phyloP scores from a whole-genome alignment of 2,329 filamentous ascomycete genomes.

The Fusarium torreyae region DNA sequence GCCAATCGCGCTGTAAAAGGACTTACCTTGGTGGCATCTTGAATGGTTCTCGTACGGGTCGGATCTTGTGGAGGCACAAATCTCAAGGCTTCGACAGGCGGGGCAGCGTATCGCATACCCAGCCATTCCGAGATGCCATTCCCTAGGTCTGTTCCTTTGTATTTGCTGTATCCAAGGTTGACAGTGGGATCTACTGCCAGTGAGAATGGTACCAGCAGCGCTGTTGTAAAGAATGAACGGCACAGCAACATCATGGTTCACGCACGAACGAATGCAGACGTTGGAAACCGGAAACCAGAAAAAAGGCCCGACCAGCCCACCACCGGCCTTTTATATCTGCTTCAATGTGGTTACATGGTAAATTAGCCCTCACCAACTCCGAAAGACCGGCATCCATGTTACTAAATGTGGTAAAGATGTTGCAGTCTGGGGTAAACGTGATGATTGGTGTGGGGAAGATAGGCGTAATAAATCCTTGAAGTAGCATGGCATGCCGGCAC shows the following conservation, averaged over 20 bases:
- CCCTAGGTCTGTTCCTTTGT: conserved; percentile 68
- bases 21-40: conserved; percentile 69
- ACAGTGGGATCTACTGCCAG: conserved; percentile 56
- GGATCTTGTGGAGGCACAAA: conserved; percentile 80
- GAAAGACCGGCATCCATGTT: background rate
- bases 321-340: conserved; percentile 4
- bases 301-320: conserved; percentile 1
- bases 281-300: conserved; percentile 1
- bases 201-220: conserved; percentile 22
- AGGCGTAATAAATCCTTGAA: background rate
- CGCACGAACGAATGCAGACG: background rate
- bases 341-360: background rate
- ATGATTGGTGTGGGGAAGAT: conserved; percentile 22
- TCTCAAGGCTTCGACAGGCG: conserved; percentile 75
- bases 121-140: conserved; percentile 80
- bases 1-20: rapidly evolving
- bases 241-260: conserved; percentile 8
- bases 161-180: conserved; percentile 77
- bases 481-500: background rate
- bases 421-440: conserved; percentile 12
- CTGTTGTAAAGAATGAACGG: conserved; percentile 5
- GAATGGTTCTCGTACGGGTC: conserved; percentile 57
- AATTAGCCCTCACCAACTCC: background rate
- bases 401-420: conserved; percentile 16
- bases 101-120: conserved; percentile 80